Evolutionary conservation across 805 yeast species (phyloP).

Genomic region (Starmerella vaccinii): DNA sequence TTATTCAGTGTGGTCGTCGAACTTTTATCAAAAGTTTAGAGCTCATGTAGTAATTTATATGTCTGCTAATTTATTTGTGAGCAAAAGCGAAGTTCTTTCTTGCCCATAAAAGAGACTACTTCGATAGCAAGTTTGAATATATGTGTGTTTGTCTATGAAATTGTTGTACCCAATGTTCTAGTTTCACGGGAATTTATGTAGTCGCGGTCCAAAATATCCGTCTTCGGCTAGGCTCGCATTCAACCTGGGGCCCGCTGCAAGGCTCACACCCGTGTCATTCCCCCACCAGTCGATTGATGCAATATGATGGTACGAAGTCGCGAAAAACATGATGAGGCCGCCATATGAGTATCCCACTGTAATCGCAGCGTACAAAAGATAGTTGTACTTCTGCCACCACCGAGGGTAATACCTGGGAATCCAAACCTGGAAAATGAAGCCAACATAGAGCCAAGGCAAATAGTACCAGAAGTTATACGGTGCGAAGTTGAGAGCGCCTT

Average conservation of each 20-base stretch:
- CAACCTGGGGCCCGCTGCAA: not conserved
- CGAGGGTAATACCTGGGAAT: conserved; percentile 36
- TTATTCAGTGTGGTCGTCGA: not conserved
- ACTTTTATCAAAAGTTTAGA: not conserved
- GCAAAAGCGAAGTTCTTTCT: no score
- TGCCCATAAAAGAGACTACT: no score
- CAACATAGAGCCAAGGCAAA: conserved; percentile 34
- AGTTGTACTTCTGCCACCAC: conserved; percentile 49
- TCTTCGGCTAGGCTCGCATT: not conserved
- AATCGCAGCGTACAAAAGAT: conserved; percentile 39
- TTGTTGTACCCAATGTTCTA: no score
- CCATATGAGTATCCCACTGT: conserved; percentile 43
- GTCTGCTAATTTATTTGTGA: not conserved
- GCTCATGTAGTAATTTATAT: not conserved
- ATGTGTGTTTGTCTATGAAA: no score
- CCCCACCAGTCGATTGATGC: conserved; percentile 42
- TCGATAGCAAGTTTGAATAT: no score
- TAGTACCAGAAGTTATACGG: conserved; percentile 40
- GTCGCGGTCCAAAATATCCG: conserved; percentile 14
- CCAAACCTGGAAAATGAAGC: conserved; percentile 38
- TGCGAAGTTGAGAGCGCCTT: conserved; percentile 29
- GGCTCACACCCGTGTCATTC: conserved; percentile 25
- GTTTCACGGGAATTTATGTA: conserved; percentile 11
- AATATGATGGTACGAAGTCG: conserved; percentile 30
- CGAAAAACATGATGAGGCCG: conserved; percentile 38